These are phyloP conservation scores for Pestalotiopsis sp. DNA, from an alignment of 2,329 filamentous ascomycete genomes.

Conservation along the genomic window DNA sequence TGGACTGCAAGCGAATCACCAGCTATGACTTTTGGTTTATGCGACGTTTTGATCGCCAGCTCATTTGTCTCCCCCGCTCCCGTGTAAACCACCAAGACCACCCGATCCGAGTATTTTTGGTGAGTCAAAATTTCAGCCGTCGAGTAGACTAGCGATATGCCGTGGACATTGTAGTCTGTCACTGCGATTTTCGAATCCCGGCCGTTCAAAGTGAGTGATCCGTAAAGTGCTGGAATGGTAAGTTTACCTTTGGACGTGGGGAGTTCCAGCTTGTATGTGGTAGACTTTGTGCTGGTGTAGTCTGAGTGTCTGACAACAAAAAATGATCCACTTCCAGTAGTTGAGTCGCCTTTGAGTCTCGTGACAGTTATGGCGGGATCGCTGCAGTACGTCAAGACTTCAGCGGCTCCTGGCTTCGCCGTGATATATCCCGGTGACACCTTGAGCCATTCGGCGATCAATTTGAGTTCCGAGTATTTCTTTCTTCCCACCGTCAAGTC, in stretches of 20 bases:
- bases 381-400: conserved; percentile 44
- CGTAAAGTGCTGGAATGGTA: conserved; percentile 23
- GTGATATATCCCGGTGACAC: conserved; percentile 71
- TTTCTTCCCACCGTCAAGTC: conserved; percentile 69
- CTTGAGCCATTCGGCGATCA: conserved; percentile 74
- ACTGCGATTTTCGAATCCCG: conserved; percentile 71
- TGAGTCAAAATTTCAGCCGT: conserved; percentile 72
- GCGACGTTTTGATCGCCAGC: not conserved
- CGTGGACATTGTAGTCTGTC: conserved; percentile 66
- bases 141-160: conserved; percentile 65
- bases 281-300: conserved; percentile 18
- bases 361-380: conserved; percentile 49
- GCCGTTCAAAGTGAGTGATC: conserved; percentile 35
- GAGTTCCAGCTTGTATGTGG: conserved; percentile 20
- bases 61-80: not conserved
- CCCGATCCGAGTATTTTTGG: conserved; percentile 21
- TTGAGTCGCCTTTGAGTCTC: conserved; percentile 18
- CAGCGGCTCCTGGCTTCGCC: conserved; percentile 49
- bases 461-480: conserved; percentile 80
- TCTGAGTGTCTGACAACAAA: conserved; percentile 19
- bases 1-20: not conserved
- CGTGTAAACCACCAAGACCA: not conserved
- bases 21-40: not conserved
- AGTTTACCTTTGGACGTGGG: conserved; percentile 19
- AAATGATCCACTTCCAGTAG: conserved; percentile 17